These are phyloP conservation scores for Theobroma cacao DNA, from an alignment of 345 rosid species.

Conservation along the genomic window DNA sequence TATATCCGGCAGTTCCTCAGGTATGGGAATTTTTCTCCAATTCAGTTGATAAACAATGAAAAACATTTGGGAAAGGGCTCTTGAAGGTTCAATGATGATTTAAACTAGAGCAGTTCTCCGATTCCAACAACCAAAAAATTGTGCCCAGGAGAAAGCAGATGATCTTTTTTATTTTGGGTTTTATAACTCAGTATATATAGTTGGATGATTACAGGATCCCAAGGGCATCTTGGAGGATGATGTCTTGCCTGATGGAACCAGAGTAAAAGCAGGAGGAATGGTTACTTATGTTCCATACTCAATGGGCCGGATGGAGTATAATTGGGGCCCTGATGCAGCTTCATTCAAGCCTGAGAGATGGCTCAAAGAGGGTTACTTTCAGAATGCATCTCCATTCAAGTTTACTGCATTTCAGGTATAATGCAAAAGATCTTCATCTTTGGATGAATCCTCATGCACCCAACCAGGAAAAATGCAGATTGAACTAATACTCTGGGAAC, in stretches of 20 bases:
- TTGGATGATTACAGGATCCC: slow-evolving; percentile 54
- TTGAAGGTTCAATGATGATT: background rate
- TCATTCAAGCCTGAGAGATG: slow-evolving; percentile 86
- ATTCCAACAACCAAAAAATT: background rate
- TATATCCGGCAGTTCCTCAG: slow-evolving; percentile 97
- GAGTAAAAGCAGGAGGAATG: slow-evolving; percentile 94
- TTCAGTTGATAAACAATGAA: background rate
- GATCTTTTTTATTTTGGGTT: background rate
- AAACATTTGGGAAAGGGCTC: background rate
- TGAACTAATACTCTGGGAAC: background rate
- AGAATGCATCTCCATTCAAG: slow-evolving; percentile 88
- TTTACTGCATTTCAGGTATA: slow-evolving; percentile 92
- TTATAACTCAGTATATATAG: background rate
- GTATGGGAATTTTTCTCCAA: slow-evolving; percentile 26
- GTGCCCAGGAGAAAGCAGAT: background rate
- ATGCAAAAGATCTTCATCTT: background rate
- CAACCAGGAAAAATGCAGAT: background rate
- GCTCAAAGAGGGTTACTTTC: slow-evolving; percentile 86
- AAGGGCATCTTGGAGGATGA: slow-evolving; percentile 83
- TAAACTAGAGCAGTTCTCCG: background rate
- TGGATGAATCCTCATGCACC: background rate
- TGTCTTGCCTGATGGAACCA: slow-evolving; percentile 84
- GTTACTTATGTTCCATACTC: slow-evolving; percentile 98
- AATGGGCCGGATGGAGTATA: slow-evolving; percentile 94
- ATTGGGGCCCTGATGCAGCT: slow-evolving; percentile 91